phyloP scores from a whole-genome alignment of 78 protist genomes.

The Dictyostelium purpureum region DNA sequence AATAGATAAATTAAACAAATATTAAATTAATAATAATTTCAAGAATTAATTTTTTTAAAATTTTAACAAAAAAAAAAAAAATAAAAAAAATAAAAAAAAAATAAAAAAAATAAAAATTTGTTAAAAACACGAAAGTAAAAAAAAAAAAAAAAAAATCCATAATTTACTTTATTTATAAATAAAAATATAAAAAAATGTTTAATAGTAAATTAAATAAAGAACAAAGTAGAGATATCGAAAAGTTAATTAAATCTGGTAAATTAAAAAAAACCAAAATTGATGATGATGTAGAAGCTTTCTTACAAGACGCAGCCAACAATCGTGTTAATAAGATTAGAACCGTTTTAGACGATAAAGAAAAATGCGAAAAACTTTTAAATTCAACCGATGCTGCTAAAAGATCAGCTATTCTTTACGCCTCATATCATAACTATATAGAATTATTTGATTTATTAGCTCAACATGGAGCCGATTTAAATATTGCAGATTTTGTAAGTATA shows the following conservation, averaged over 20 bases:
- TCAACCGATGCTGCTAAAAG: conserved; percentile 24
- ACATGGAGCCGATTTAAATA: not conserved
- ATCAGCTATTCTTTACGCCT: conserved; percentile 20
- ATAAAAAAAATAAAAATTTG: no score
- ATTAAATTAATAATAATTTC: no score
- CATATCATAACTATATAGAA: conserved; percentile 1
- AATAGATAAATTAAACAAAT: no score
- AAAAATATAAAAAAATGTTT: not conserved
- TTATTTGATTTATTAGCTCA: conserved; percentile 3
- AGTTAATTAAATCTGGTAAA: conserved; percentile 34
- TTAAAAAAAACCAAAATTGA: conserved; percentile 45
- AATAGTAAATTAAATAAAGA: conserved; percentile 22
- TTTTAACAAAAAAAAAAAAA: no score
- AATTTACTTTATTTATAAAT: no score
- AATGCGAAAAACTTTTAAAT: conserved; percentile 18
- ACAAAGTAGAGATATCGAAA: conserved; percentile 15
- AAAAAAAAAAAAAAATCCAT: no score
- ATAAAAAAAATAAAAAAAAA: no score
- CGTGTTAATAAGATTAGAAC: not conserved
- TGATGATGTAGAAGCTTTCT: conserved; percentile 43
- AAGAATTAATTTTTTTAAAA: no score
- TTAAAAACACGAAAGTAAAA: no score
- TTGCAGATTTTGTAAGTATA: conserved; percentile 33
- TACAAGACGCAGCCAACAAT: conserved; percentile 14
- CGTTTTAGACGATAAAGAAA: not conserved